A percentile compares a stretch with the other conserved stretches of the same genome.
Conservation (phyloP, 495 filamentous ascomycete species). For the Neurospora sp. region DNA sequence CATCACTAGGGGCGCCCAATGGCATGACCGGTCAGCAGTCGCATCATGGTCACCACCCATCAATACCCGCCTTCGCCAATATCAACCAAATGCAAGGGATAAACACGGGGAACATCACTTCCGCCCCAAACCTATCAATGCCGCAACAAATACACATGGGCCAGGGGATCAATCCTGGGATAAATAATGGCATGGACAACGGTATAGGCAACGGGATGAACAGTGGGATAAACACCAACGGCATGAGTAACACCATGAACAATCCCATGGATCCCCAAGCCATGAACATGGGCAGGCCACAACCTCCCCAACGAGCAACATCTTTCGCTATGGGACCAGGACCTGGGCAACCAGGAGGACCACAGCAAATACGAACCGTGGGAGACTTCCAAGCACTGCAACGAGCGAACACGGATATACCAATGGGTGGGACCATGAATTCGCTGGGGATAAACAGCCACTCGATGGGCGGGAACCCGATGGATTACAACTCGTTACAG, state of each 20-base stretch:
- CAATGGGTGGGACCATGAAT: conserved; percentile 16
- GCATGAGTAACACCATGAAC: conserved; percentile 11
- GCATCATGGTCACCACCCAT: conserved; percentile 19
- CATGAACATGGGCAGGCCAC: conserved; percentile 25
- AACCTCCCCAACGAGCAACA: conserved; percentile 25
- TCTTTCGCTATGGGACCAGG: conserved; percentile 27
- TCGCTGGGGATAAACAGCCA: conserved; percentile 19
- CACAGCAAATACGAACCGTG: conserved; percentile 32
- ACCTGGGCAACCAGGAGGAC: background rate
- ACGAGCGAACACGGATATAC: conserved; percentile 30
- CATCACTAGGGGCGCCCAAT: conserved; percentile 18
- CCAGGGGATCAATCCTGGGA: conserved; percentile 20
- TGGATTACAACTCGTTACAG: conserved; percentile 24
- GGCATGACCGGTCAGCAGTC: conserved; percentile 26
- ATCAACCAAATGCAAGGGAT: conserved; percentile 27
- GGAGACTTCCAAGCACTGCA: conserved; percentile 38
- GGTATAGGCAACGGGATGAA: conserved; percentile 8
- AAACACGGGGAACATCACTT: conserved; percentile 18
- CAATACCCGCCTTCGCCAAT: conserved; percentile 21
- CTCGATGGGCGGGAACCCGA: conserved; percentile 15
- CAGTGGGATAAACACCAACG: conserved; percentile 12
- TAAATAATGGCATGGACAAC: conserved; percentile 17
- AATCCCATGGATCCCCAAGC: conserved; percentile 13
- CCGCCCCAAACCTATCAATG: conserved; percentile 17
- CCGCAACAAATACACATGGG: conserved; percentile 22